These are phyloP conservation scores for Isabelozyma heimii DNA, from an alignment of 805 yeast species.

Conservation along the genomic window DNA sequence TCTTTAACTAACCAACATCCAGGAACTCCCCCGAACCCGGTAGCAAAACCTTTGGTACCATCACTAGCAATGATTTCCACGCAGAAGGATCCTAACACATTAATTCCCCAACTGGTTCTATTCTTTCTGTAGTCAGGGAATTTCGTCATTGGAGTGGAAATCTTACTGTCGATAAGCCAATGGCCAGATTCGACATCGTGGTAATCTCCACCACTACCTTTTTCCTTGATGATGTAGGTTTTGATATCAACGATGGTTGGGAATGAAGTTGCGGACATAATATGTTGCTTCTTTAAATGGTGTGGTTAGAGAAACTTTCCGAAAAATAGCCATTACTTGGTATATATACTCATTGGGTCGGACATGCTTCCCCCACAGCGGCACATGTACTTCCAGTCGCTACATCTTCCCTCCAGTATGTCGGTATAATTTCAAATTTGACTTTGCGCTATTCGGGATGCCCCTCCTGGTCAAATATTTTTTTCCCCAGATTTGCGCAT, in stretches of 20 bases:
- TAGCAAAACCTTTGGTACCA: constrained; percentile 50
- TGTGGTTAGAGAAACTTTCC: neutral
- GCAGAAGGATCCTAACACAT: constrained; percentile 49
- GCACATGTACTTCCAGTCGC: neutral
- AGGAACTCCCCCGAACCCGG: constrained; percentile 53
- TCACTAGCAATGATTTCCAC: constrained; percentile 47
- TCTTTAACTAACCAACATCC: constrained; percentile 47
- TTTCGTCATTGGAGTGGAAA: constrained; percentile 50
- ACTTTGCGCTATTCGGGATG: neutral
- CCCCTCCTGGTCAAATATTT: neutral
- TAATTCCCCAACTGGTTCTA: constrained; percentile 50
- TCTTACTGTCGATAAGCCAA: constrained; percentile 47
- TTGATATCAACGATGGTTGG: constrained; percentile 44
- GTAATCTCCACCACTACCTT: constrained; percentile 51
- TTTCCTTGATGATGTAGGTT: constrained; percentile 41
- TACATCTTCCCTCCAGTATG: neutral
- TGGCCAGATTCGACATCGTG: constrained; percentile 49
- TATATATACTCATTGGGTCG: neutral
- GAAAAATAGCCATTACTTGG: neutral
- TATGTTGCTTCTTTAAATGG: neutral
- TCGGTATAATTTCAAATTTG: neutral
- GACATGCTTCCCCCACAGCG: neutral
- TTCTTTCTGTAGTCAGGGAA: constrained; percentile 43
- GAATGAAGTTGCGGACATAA: constrained; percentile 27
- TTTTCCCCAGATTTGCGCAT: neutral